Conservation (phyloP, 1,139 yeast genomes). For the Taiozyma sp. region DNA sequence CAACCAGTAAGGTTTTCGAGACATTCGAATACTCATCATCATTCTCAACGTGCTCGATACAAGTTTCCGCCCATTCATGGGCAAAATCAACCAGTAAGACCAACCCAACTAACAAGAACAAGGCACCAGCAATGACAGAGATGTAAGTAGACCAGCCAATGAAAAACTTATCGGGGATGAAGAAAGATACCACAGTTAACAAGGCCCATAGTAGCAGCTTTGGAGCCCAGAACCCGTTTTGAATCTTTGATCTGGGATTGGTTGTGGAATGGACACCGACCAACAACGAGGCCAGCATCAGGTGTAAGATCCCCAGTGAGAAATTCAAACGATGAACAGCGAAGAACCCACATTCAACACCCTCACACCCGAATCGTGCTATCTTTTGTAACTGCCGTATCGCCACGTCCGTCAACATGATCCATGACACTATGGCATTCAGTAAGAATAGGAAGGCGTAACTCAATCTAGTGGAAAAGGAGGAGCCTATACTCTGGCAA, state of each 20-base stretch:
- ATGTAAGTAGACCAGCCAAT: constrained; percentile 88
- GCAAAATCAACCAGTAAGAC: constrained; percentile 94
- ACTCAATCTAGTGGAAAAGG: constrained; percentile 72
- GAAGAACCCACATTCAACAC: constrained; percentile 89
- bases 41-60: constrained; percentile 83
- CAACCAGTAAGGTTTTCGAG: constrained; percentile 79
- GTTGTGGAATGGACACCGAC: constrained; percentile 73
- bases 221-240: constrained; percentile 87
- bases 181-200: constrained; percentile 58
- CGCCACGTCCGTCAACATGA: constrained; percentile 81
- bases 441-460: constrained; percentile 77
- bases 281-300: constrained; percentile 62
- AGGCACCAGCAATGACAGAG: constrained; percentile 78
- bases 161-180: constrained; percentile 84
- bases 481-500: constrained; percentile 39
- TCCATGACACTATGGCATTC: constrained; percentile 86
- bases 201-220: constrained; percentile 62
- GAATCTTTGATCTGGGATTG: constrained; percentile 78
- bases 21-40: constrained; percentile 66
- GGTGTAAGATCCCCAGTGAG: constrained; percentile 79
- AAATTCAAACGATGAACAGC: constrained; percentile 90
- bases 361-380: constrained; percentile 70
- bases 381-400: constrained; percentile 70
- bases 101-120: constrained; percentile 85
- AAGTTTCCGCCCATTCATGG: constrained; percentile 98